Evolutionary conservation across 345 rosid species (phyloP).

Genomic region (Lagerstroemia speciosa): DNA sequence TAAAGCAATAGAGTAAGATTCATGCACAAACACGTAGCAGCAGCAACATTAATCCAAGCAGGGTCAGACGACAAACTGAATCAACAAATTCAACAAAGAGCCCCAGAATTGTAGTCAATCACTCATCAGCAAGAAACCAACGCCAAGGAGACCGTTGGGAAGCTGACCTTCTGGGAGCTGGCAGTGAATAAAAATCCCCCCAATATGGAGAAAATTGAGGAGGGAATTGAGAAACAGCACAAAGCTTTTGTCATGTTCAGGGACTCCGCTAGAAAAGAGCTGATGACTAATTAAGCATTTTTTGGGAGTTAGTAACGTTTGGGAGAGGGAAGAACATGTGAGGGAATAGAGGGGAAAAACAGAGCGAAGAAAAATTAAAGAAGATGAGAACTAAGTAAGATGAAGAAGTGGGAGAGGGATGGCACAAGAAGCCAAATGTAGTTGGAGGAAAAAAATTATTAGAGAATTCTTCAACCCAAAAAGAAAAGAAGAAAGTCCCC

Average conservation of each 20-base stretch:
- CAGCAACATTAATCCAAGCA: not conserved
- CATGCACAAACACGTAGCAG: not conserved
- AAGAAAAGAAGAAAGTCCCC: not conserved
- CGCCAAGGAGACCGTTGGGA: not conserved
- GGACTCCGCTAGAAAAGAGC: not conserved
- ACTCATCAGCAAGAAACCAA: not conserved
- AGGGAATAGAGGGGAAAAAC: conserved; percentile 10
- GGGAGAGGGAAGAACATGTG: conserved; percentile 37
- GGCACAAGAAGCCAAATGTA: conserved; percentile 51
- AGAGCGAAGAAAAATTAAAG: conserved; percentile 14
- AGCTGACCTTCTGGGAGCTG: conserved; percentile 4
- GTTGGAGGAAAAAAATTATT: conserved; percentile 46
- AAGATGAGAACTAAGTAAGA: not conserved
- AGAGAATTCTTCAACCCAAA: conserved; percentile 22
- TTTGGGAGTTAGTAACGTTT: not conserved
- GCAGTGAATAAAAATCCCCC: not conserved
- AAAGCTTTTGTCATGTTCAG: conserved; percentile 3
- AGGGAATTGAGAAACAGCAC: conserved; percentile 4
- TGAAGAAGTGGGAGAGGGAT: conserved; percentile 14
- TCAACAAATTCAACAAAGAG: not conserved
- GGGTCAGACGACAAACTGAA: not conserved
- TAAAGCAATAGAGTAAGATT: not conserved
- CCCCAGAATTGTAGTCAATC: not conserved
- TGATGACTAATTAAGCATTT: conserved; percentile 5
- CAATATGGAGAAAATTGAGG: not conserved